These are phyloP conservation scores for Rhizopogon salebrosus DNA, from an alignment of 768 basidiomycete genomes.

Conservation along the genomic window DNA sequence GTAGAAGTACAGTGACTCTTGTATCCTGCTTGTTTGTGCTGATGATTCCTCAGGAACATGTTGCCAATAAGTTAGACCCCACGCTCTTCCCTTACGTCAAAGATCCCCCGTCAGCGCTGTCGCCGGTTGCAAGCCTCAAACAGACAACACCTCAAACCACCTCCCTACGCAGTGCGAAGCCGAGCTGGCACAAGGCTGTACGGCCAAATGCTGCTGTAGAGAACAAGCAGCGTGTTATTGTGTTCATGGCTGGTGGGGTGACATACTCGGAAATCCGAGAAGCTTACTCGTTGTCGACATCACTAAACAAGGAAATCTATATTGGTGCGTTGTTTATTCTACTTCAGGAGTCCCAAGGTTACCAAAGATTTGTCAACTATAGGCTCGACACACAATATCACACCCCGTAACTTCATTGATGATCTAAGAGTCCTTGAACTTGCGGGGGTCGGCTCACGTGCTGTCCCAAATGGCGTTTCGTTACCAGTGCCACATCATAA, in stretches of 20 bases:
- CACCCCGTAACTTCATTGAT: constrained; percentile 79
- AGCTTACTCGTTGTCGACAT: constrained; percentile 71
- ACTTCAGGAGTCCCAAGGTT: constrained; percentile 59
- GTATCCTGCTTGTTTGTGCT: neutral
- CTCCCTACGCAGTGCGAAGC: constrained; percentile 85
- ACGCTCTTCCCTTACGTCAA: constrained; percentile 85
- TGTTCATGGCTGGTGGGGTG: constrained; percentile 93
- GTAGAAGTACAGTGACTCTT: constrained; percentile 59
- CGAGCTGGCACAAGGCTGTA: constrained; percentile 82
- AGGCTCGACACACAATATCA: constrained; percentile 89
- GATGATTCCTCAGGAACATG: constrained; percentile 61
- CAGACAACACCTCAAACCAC: constrained; percentile 52
- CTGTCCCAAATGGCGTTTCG: constrained; percentile 63
- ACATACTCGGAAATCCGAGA: constrained; percentile 94
- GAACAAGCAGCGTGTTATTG: constrained; percentile 69
- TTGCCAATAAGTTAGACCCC: constrained; percentile 71
- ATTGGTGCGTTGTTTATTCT: constrained; percentile 55
- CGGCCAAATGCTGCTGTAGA: constrained; percentile 46
- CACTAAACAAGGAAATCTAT: constrained; percentile 82
- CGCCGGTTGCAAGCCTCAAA: constrained; percentile 40
- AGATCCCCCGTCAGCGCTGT: constrained; percentile 59
- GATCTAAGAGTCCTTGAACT: constrained; percentile 86
- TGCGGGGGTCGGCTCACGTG: constrained; percentile 77
- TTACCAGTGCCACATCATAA: constrained; percentile 43
- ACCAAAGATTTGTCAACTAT: neutral